These are phyloP conservation scores for Solanum bulbocastanum DNA, from an alignment of 257 asterid genomes.

Conservation along the genomic window DNA sequence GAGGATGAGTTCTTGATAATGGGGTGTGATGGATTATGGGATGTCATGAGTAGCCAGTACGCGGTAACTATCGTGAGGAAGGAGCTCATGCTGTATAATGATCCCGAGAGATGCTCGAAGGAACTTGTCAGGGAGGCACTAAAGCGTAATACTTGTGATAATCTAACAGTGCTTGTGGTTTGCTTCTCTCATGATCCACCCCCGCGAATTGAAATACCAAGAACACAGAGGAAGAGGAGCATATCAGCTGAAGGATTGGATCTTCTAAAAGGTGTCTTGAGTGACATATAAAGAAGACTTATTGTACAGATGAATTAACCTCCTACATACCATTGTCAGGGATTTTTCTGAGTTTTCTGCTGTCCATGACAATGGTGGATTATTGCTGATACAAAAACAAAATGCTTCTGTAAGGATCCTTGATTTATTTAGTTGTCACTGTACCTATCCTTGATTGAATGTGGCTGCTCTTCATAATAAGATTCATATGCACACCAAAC, in stretches of 20 bases:
- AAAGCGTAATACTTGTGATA: slow-evolving; percentile 28
- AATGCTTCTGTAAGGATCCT: too few species aligned
- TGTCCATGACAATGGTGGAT: not conserved
- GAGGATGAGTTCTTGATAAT: slow-evolving; percentile 80
- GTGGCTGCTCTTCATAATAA: not conserved
- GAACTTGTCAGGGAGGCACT: slow-evolving; percentile 49
- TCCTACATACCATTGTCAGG: not conserved
- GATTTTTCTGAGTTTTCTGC: slow-evolving; percentile 14
- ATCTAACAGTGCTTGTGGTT: slow-evolving; percentile 23
- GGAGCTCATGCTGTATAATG: slow-evolving; percentile 67
- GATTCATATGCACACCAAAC: not conserved
- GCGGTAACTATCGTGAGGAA: slow-evolving; percentile 72
- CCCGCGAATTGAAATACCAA: slow-evolving; percentile 20
- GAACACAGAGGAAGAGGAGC: slow-evolving; percentile 22
- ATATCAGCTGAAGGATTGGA: slow-evolving; percentile 36
- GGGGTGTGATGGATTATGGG: slow-evolving; percentile 89
- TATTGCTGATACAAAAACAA: not conserved
- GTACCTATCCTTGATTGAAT: not conserved
- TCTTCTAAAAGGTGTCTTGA: slow-evolving; percentile 33
- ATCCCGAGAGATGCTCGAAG: slow-evolving; percentile 53
- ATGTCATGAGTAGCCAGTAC: slow-evolving; percentile 81
- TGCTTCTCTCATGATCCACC: slow-evolving; percentile 39
- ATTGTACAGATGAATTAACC: not conserved
- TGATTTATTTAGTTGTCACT: not conserved
- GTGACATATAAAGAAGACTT: slow-evolving; percentile 9